Base-by-base conservation (phyloP, 1,139 yeast genomes). In the Saccharomyces hybrid region DNA sequence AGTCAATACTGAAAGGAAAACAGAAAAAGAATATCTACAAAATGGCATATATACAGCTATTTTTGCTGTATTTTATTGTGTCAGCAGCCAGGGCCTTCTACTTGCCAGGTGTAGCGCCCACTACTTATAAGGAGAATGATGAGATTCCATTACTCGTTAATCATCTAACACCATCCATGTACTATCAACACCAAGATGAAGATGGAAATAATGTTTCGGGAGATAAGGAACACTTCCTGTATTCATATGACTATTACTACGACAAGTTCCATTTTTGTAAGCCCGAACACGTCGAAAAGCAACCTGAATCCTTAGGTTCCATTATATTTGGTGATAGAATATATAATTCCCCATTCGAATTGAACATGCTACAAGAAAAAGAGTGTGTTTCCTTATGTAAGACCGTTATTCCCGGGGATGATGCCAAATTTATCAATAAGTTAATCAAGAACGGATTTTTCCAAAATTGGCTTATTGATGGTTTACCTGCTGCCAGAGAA, bases 51-150 rank as follows among this genome's bases (percentile, higher is more conserved):
- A 2, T 38, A 38, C 44, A 38, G 25, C 44, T 38, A 2, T 38
- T 38, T 5, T 38, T 38, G 31, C 14, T 47, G 23, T 47, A 8
- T 23, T 31, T 27, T 16, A 6, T 16, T 3, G 25, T 26, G 14
- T 23, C 53, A 5, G 4, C n/a, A 20, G 27, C 55, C 9, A 62
- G 67, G 51, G 95, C 84, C 2, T 91, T 91, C 73, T 91, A 91
- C 69, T 76, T 93, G 58, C 98, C 98, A 0, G 98, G 98, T 13
- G 95, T 90, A 28, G 95, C 97, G 0, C 98, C 99, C 20, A 87
- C 95, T 1, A 86, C 91, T 56, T 93, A 93, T 68, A 76, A 79
- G 51, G 76, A 79, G 57, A 90, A 85, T 52, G 95, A 90, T 54
- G 63, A 65, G 1, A 84, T 93, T 52, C 91, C 95, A 5, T 74